These are phyloP conservation scores for Alternaria triticina DNA, from an alignment of 2,329 filamentous ascomycete species.

Conservation along the genomic window DNA sequence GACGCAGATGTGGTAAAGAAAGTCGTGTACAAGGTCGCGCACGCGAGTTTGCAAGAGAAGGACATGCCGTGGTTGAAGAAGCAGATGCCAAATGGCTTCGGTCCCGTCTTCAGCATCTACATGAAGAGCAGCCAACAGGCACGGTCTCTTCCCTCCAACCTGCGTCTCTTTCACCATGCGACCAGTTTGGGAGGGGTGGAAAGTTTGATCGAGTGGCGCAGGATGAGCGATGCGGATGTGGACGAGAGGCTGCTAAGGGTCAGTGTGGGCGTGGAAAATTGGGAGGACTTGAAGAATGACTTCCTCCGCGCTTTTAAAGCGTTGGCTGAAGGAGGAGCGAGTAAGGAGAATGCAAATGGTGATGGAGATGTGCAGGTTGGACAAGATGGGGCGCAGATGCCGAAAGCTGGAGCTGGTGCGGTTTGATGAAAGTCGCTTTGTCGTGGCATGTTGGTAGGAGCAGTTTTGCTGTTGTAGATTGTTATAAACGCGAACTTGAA, in stretches of 20 bases:
- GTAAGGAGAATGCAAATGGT: not conserved
- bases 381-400: conserved; percentile 25
- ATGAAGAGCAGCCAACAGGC: conserved; percentile 69
- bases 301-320: conserved; percentile 52
- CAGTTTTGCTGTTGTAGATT: not conserved
- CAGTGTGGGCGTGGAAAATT: conserved; percentile 85
- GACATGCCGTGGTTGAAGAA: conserved; percentile 71
- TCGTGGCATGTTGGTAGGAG: not conserved
- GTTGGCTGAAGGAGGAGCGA: conserved; percentile 11
- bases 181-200: conserved; percentile 94
- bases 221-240: conserved; percentile 79
- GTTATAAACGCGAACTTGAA: not conserved
- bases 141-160: conserved; percentile 73
- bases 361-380: conserved; percentile 29
- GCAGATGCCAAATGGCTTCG: conserved; percentile 93
- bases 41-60: conserved; percentile 79
- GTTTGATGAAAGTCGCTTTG: conserved; percentile 21
- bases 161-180: conserved; percentile 89
- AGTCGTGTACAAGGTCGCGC: conserved; percentile 68
- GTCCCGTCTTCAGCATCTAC: conserved; percentile 82
- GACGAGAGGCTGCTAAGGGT: conserved; percentile 77
- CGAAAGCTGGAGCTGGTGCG: conserved; percentile 23
- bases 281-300: conserved; percentile 83
- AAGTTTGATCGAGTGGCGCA: conserved; percentile 94
- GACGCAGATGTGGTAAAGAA: conserved; percentile 56